phyloP scores from a whole-genome alignment of 176 grass and related monocot genomes.

The Cymbopogon citratus region DNA sequence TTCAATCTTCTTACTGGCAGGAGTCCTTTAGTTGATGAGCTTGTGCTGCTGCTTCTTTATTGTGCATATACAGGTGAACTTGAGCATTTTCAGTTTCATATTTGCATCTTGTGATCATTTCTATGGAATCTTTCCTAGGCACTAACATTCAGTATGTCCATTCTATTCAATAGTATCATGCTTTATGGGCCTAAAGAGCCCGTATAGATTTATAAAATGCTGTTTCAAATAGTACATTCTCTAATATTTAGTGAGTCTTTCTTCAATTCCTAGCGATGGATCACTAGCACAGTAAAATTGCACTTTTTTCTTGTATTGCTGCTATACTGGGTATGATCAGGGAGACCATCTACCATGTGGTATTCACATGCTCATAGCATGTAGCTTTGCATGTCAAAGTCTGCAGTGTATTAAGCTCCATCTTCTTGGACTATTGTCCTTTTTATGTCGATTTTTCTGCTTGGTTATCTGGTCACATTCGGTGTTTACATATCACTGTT shows the following conservation, averaged over 20 bases:
- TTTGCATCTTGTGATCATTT: background rate
- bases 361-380: background rate
- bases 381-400: background rate
- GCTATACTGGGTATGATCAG: background rate
- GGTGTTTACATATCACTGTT: background rate
- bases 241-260: background rate
- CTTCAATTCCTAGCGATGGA: background rate
- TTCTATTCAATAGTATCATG: background rate
- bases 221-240: background rate
- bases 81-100: background rate
- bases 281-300: background rate
- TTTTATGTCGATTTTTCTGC: background rate
- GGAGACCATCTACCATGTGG: background rate
- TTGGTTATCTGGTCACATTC: background rate
- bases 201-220: background rate
- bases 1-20: constrained; percentile 32
- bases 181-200: background rate
- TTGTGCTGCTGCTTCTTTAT: constrained; percentile 71
- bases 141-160: background rate
- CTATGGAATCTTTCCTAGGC: constrained; percentile 6
- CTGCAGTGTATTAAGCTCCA: background rate
- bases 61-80: constrained; percentile 61
- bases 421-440: background rate
- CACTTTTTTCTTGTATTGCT: background rate
- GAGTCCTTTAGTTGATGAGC: constrained; percentile 70